phyloP scores from a whole-genome alignment of 1,139 yeast genomes.

The Fermentozyma sake region DNA sequence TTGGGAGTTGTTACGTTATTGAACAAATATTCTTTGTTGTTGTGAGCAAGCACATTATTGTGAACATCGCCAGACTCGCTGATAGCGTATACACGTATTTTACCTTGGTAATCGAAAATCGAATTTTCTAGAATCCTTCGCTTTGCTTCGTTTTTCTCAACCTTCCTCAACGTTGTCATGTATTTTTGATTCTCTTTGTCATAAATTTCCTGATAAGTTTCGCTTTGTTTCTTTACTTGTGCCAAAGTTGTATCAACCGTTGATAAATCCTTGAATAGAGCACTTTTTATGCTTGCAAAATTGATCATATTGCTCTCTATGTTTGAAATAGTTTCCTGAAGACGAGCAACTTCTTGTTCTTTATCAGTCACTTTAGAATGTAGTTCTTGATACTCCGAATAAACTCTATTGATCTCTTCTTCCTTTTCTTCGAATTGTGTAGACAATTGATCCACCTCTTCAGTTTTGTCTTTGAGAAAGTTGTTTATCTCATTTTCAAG shows the following conservation, averaged over 20 bases:
- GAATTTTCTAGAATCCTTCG: slow-evolving; percentile 47
- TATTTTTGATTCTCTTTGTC: slow-evolving; percentile 7
- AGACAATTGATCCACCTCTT: slow-evolving; percentile 14
- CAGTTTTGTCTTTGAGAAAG: slow-evolving; percentile 11
- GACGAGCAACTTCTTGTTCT: slow-evolving; percentile 2
- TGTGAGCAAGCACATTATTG: no score
- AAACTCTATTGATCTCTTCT: slow-evolving; percentile 6
- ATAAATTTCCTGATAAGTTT: no score
- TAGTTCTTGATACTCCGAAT: slow-evolving; percentile 5
- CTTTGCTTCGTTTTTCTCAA: slow-evolving; percentile 20
- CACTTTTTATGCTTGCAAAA: slow-evolving; percentile 10
- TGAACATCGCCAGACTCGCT: no score
- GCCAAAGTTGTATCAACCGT: slow-evolving; percentile 5
- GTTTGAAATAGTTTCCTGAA: slow-evolving; percentile 7
- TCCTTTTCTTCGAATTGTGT: slow-evolving; percentile 11
- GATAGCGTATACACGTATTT: slow-evolving; percentile 29
- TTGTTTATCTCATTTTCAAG: slow-evolving; percentile 17
- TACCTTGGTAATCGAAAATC: slow-evolving; percentile 45
- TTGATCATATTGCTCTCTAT: slow-evolving; percentile 13
- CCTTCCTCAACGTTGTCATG: slow-evolving; percentile 12
- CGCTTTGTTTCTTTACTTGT: slow-evolving; percentile 4
- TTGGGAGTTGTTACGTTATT: no score
- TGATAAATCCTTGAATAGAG: slow-evolving; percentile 3
- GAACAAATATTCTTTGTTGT: no score
- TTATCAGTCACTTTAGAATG: slow-evolving; percentile 4